Base-by-base conservation (phyloP, 2,329 filamentous ascomycete species). In the Clarireedia hainanense region DNA sequence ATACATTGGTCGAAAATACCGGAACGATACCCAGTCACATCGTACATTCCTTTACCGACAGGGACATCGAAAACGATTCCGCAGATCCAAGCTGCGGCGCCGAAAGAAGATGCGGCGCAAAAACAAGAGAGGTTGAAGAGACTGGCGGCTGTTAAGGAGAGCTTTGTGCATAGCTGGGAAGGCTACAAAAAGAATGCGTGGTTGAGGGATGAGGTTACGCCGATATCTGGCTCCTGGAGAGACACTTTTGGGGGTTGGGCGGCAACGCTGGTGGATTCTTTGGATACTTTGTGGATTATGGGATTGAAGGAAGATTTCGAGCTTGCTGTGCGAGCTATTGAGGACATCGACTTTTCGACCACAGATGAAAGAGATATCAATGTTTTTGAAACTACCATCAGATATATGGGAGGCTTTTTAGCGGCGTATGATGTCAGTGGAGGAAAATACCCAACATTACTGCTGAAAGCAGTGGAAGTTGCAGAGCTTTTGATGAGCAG, bases 171-270 rank as follows among this genome's bases (percentile, higher is more conserved):
- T 49, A 65, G 89, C 1, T 97, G 94, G 94, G 73, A 76, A 1
- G 89, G 88, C 14, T 99, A 97, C 73, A 87, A 81, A 66, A 76
- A 83, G 58, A 77, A 85, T 64, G 92, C 91, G 3, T 94, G 89
- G 83, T 81, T 85, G 60, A 87, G 92, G 61, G 94, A 99, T 68
- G 94, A 97, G 72, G 74, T 97, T 14, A 77, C 74, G 37, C 94
- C 94, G 1, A 74, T 92, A 15, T 80, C 80, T 34, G 85, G 84
- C 54, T 73, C 72, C 5, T 82, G 75, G 60, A 82, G 81, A 36
- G 88, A 96, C 68, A 89, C 90, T 0, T 97, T 97, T 72, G 92
- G 90, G 65, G 89, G 88, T 43, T 96, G 91, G 91, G 89, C 88
- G 15, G 91, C 91, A 7, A 95, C 91, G 0, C 69, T 96, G 58